phyloP scores from a whole-genome alignment of 345 rosid genomes.

The Salix arbutifolia region DNA sequence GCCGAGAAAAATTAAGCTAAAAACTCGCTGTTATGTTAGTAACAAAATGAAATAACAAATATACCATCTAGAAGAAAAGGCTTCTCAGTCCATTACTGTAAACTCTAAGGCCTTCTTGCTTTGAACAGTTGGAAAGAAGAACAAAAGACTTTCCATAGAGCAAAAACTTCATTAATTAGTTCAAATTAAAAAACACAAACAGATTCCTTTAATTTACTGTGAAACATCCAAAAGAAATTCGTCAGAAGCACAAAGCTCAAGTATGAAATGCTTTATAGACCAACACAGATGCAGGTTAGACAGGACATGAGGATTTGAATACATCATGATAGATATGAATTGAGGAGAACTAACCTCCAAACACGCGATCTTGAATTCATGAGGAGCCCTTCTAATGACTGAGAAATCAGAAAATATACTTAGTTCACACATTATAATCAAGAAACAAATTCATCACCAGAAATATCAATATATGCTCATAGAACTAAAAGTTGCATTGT shows the following conservation, averaged over 20 bases:
- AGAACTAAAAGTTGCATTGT: neutral
- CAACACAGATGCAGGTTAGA: neutral
- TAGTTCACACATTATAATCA: conserved; percentile 9
- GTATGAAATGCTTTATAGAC: neutral
- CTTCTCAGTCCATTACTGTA: neutral
- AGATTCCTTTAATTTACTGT: too few relatives aligned
- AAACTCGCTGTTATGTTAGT: too few relatives aligned
- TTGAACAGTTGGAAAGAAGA: neutral
- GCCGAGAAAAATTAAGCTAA: too few relatives aligned
- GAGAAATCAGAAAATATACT: conserved; percentile 20
- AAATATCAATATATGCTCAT: neutral
- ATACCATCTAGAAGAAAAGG: neutral
- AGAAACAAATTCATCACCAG: neutral
- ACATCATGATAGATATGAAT: neutral
- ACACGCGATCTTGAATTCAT: conserved; percentile 98
- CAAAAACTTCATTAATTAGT: too few relatives aligned
- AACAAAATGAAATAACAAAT: too few relatives aligned
- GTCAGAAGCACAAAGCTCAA: neutral
- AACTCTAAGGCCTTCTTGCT: neutral
- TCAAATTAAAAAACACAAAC: too few relatives aligned
- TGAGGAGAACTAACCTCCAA: conserved; percentile 65
- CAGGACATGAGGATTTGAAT: neutral
- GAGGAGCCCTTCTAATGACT: conserved; percentile 98
- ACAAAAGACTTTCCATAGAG: neutral
- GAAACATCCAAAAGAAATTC: neutral